These are phyloP conservation scores for Lupinus albus DNA, from an alignment of 306 rosid genomes.

Conservation along the genomic window DNA sequence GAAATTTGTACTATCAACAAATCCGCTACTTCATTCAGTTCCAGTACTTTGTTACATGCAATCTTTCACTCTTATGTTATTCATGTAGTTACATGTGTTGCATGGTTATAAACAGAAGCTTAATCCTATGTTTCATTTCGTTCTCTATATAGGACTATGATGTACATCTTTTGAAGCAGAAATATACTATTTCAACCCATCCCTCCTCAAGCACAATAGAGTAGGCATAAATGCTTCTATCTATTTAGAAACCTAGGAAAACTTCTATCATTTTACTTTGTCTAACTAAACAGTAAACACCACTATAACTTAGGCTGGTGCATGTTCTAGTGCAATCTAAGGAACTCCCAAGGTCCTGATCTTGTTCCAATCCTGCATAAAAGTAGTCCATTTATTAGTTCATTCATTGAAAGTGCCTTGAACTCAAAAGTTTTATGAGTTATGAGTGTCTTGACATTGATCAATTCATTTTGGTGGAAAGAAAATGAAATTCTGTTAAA, in stretches of 20 bases:
- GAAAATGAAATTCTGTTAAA: background rate
- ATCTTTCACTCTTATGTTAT: constrained; percentile 10
- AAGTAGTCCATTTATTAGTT: constrained; percentile 12
- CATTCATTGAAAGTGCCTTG: background rate
- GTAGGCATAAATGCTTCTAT: constrained; percentile 12
- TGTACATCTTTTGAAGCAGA: constrained; percentile 35
- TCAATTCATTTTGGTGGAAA: background rate
- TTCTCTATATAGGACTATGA: background rate
- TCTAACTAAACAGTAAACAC: constrained; percentile 25
- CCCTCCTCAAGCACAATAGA: constrained; percentile 22
- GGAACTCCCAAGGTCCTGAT: constrained; percentile 93
- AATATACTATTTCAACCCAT: constrained; percentile 35
- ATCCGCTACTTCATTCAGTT: background rate
- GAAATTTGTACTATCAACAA: background rate
- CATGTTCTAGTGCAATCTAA: constrained; percentile 40
- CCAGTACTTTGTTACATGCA: constrained; percentile 1
- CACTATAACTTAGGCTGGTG: constrained; percentile 22
- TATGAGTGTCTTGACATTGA: background rate
- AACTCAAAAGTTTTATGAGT: background rate
- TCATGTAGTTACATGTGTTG: constrained; percentile 22
- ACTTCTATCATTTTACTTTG: constrained; percentile 5
- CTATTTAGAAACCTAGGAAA: constrained; percentile 8
- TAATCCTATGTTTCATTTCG: constrained; percentile 37
- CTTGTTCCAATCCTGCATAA: constrained; percentile 88
- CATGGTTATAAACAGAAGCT: constrained; percentile 26